Base-by-base conservation (phyloP, 371 early-diverging fungal genomes). In the Umbelopsis sp. region DNA sequence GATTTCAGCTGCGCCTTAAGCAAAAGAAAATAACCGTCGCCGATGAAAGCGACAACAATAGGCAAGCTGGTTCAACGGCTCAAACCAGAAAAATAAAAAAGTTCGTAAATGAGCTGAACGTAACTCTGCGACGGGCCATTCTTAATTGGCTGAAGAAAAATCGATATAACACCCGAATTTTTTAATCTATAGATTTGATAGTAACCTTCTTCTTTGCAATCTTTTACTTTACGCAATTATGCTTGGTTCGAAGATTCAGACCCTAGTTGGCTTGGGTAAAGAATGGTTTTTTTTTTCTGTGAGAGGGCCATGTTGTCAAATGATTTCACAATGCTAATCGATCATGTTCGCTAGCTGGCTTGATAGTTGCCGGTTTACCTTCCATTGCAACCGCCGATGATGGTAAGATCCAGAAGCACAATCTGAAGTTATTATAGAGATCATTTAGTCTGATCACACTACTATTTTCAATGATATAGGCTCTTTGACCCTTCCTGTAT, bases 401-500 rank as follows among this genome's bases (percentile, higher is more conserved):
- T 22, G 57, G 57, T 57, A 57, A 57, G 35, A 41, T 41, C 7
- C 1, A 41, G 7, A 41, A 4, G 41, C 1, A 41, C 7, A 10
- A 41, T 1, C 2, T 41, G 1, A 41, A 3, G 0, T 0, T 24
- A 25, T 8, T 24, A 4, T 25, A n/a, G 20, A 24, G 50, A 51
- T 22, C 29, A 12, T 51, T 51, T 29, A 29, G 7, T 25, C 14
- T 22, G 52, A 51, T 16, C 24, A 5, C 0, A 22, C 3, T 25
- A 20, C 51, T 24, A 51, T 12, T 9, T 51, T 24, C 22, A 51
- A 50, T 12, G 9, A 29, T 24, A 51, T 51, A 75, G 79, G 38
- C 32, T 63, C 72, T 11, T 66, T 80, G 75, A 65, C 76, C 32
- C 66, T 81, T 7, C 81, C 81, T 48, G 74, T 81, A 38, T 81